phyloP scores from a whole-genome alignment of 2,329 filamentous ascomycete genomes.

The Trematosphaeria pertusa region DNA sequence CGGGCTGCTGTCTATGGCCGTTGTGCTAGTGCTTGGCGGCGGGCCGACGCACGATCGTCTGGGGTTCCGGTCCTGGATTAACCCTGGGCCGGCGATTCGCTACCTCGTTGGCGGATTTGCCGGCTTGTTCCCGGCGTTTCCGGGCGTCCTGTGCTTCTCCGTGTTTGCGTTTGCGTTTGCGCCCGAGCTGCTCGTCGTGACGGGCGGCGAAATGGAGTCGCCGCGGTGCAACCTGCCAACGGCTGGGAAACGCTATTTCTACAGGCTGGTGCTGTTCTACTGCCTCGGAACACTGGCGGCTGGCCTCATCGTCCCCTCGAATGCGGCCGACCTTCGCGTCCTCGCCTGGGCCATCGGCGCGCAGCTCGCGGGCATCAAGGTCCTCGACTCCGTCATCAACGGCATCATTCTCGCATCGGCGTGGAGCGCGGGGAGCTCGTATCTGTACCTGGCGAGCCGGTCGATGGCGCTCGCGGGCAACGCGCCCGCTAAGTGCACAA shows the following conservation, averaged over 20 bases:
- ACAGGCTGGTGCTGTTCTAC: constrained; percentile 53
- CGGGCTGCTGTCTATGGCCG: constrained; percentile 4
- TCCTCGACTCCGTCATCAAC: constrained; percentile 36
- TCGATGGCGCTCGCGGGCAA: constrained; percentile 31
- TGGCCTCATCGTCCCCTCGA: constrained; percentile 61
- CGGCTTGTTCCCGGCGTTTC: constrained; percentile 66
- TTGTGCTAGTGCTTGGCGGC: constrained; percentile 33
- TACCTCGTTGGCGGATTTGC: constrained; percentile 62
- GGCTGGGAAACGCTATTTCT: constrained; percentile 53
- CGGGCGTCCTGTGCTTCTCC: constrained; percentile 60
- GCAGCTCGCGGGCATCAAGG: constrained; percentile 52
- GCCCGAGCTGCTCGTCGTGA: constrained; percentile 65
- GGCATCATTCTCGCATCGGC: constrained; percentile 33
- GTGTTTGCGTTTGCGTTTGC: constrained; percentile 41
- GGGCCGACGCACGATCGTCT: constrained; percentile 63
- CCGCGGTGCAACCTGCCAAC: constrained; percentile 71
- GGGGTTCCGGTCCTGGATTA: constrained; percentile 71
- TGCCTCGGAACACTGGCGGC: constrained; percentile 57
- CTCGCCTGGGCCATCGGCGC: constrained; percentile 63
- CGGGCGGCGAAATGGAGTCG: constrained; percentile 69
- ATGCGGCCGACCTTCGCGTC: constrained; percentile 52
- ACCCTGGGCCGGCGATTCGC: constrained; percentile 70
- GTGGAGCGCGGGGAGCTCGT: constrained; percentile 35
- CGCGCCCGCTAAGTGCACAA: constrained; percentile 47
- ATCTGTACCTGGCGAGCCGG: constrained; percentile 32